Evolutionary conservation across 331 rosid species (phyloP).

Genomic region (Quercus lobata): DNA sequence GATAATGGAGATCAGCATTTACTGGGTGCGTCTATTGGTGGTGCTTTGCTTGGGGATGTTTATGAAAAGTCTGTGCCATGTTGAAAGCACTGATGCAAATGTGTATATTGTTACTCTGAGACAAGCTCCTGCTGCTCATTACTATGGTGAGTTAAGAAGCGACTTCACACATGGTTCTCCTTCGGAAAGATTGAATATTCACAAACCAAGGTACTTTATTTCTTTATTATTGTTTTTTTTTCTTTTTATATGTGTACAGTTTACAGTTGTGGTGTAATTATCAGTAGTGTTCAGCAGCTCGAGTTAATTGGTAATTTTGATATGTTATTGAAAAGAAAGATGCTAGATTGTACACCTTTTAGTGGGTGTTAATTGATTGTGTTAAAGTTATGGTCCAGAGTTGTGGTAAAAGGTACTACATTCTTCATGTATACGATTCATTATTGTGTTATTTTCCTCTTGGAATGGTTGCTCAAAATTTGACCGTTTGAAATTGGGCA

Average conservation of each 20-base stretch:
- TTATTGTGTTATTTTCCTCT: neutral
- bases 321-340: neutral
- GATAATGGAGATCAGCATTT: constrained; percentile 40
- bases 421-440: neutral
- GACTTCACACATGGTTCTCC: constrained; percentile 36
- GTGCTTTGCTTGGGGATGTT: constrained; percentile 43
- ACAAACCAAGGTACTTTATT: constrained; percentile 54
- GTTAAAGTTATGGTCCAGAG: neutral
- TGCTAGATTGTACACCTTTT: neutral
- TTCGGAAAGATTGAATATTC: constrained; percentile 43
- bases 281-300: neutral
- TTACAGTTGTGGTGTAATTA: neutral
- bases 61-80: constrained; percentile 42
- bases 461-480: neutral
- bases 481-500: neutral
- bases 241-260: neutral
- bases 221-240: neutral
- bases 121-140: constrained; percentile 61
- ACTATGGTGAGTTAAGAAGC: constrained; percentile 44
- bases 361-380: neutral
- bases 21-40: constrained; percentile 34
- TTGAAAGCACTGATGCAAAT: constrained; percentile 41
- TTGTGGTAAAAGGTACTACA: neutral
- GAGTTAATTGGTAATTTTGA: neutral
- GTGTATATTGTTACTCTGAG: constrained; percentile 80